Conservation (phyloP, 495 filamentous ascomycete species). For the Hypoxylon crocopeplum region DNA sequence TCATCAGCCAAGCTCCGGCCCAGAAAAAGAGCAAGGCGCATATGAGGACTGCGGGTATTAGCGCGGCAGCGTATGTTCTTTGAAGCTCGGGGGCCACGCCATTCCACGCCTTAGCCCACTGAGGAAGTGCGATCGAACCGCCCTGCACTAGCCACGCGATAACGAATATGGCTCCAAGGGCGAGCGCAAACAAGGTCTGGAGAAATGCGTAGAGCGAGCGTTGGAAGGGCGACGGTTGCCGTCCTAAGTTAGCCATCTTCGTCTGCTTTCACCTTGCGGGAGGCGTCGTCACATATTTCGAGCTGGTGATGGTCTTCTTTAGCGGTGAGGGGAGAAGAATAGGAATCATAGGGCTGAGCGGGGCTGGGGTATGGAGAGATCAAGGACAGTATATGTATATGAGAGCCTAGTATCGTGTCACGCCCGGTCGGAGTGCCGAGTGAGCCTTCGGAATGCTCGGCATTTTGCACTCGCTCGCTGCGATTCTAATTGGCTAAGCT, state of each 20-base stretch:
- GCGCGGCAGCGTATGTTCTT: conserved; percentile 22
- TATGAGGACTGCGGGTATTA: conserved; percentile 22
- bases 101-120: conserved; percentile 40
- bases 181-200: conserved; percentile 35
- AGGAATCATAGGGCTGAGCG: conserved; percentile 25
- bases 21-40: conserved; percentile 20
- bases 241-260: conserved; percentile 7
- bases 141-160: conserved; percentile 34
- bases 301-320: not conserved
- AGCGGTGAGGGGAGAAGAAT: not conserved
- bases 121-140: conserved; percentile 23
- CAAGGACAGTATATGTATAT: no score
- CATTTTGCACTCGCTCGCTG: no score
- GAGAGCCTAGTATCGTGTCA: no score
- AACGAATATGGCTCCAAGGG: conserved; percentile 36
- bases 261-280: not conserved
- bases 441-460: no score
- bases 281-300: conserved; percentile 7
- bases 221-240: conserved; percentile 15
- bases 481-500: no score
- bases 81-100: conserved; percentile 25
- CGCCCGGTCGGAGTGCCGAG: no score
- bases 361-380: conserved; percentile 4
- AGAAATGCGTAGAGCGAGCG: conserved; percentile 19
- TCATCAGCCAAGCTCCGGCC: conserved; percentile 18